Evolutionary conservation across 495 filamentous ascomycete genomes (phyloP), one percentile per base, ranked within the genome.

Genomic region (Monascus purpureus): DNA sequence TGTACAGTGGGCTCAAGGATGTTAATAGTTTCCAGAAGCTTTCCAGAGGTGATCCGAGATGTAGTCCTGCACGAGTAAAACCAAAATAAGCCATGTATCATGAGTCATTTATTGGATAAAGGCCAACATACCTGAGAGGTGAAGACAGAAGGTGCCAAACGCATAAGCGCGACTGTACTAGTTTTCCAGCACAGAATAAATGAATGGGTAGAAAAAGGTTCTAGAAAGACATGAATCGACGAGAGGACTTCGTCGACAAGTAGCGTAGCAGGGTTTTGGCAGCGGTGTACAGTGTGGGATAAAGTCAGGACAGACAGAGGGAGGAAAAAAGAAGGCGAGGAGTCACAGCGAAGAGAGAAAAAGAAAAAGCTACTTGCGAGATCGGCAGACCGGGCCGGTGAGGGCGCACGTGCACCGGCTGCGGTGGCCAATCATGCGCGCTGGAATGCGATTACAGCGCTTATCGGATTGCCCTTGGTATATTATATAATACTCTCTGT

Each of bases 1-100:
- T n/a, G n/a, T n/a, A n/a, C n/a, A n/a, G n/a, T n/a, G n/a, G n/a
- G n/a, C n/a, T n/a, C n/a, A n/a, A n/a, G n/a, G n/a, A n/a, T n/a
- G 25, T 22, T 34, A 22, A 22, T 22, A 87, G 62, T 80, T 83
- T 44, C 70, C 72, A 43, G 73, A 78, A 57, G 90, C 77, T 73
- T 93, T 93, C 90, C 90, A 97, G 68, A 97, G 76, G 68, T 97
- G 90, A 73, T 94, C 82, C 80, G 84, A 93, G 68, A 93, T 82
- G 68, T 93, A 93, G 72, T 93, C 84, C 84, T 90, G 50, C 33
- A 32, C 37, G 18, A 50, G 57, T 44, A 54, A 44, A 26, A 38
- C 29, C 11, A 16, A 20, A 4, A 12, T 15, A 6, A 25, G n/a
- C 22, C 7, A 25, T 25, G n/a, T 7, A 25, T 7, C 22, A 34